Evolutionary conservation across 1,284 basidiomycete genomes (phyloP).

Genomic region (Heterobasidion occidentale): DNA sequence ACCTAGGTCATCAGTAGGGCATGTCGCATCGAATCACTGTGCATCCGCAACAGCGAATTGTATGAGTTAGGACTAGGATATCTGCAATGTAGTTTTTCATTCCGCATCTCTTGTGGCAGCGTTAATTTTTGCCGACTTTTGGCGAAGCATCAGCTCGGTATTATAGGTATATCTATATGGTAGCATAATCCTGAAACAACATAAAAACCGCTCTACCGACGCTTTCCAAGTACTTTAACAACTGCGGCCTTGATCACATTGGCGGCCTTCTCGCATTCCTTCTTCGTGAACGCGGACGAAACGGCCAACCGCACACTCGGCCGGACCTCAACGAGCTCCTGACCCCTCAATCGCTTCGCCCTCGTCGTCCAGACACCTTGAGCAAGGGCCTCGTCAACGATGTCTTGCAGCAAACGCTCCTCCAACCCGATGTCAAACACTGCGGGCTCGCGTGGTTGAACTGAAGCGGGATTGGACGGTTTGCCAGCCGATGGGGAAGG

Average conservation of each 20-base stretch:
- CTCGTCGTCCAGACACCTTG: constrained; percentile 81
- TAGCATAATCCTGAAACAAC: no score
- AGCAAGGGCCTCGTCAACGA: constrained; percentile 75
- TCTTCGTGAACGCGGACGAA: constrained; percentile 71
- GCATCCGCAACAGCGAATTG: no score
- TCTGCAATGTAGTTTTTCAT: no score
- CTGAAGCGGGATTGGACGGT: constrained; percentile 32
- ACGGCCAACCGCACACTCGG: constrained; percentile 88
- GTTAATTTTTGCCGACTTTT: no score
- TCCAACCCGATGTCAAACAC: constrained; percentile 62
- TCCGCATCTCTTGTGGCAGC: no score
- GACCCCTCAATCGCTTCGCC: constrained; percentile 72
- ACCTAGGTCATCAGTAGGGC: no score
- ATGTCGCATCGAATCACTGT: no score
- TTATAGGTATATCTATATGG: no score
- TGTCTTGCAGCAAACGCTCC: constrained; percentile 76
- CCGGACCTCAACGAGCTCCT: constrained; percentile 76
- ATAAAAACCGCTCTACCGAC: constrained; percentile 15
- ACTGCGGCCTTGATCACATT: constrained; percentile 69
- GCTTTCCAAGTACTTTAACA: constrained; percentile 57
- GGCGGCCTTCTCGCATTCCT: constrained; percentile 89
- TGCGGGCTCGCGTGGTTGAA: constrained; percentile 32
- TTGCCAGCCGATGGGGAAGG: constrained; percentile 20
- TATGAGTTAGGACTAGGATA: no score
- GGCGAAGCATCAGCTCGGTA: no score